These are phyloP conservation scores for Leucosporidium scottii DNA, from an alignment of 768 basidiomycete genomes.

Conservation along the genomic window DNA sequence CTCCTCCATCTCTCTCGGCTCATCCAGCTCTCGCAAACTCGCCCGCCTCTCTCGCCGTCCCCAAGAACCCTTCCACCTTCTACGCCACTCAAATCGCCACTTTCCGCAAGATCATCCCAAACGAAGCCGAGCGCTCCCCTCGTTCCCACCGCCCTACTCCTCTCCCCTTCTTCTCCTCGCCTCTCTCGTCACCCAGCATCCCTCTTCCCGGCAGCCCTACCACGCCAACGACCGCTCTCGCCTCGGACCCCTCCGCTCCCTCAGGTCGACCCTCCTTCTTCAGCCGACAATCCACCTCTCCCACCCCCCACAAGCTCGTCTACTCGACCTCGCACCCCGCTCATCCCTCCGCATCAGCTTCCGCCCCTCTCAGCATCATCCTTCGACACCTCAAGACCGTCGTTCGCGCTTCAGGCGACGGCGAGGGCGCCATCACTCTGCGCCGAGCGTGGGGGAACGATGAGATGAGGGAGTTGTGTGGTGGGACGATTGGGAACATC, in stretches of 20 bases:
- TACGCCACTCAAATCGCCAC: slow-evolving; percentile 34
- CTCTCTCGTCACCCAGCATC: not conserved
- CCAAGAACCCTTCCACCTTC: slow-evolving; percentile 9
- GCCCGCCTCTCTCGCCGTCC: not conserved
- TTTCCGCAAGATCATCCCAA: slow-evolving; percentile 14
- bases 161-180: slow-evolving; percentile 28
- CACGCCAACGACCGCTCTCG: not conserved
- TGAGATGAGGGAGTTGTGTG: not conserved
- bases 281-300: not conserved
- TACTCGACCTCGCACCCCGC: not conserved
- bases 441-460: not conserved
- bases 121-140: slow-evolving; percentile 23
- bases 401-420: not conserved
- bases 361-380: not conserved
- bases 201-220: not conserved
- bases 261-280: not conserved
- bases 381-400: not conserved
- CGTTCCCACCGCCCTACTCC: slow-evolving; percentile 20
- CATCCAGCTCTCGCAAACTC: slow-evolving; percentile 13
- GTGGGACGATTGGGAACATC: not conserved
- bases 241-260: not conserved
- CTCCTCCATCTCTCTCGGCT: slow-evolving; percentile 12
- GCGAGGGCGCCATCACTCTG: not conserved
- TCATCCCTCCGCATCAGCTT: not conserved
- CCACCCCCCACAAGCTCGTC: slow-evolving; percentile 7